Evolutionary conservation across 306 rosid species (phyloP), one percentile per base, ranked within the genome.

Genomic region (Rosa chinensis): DNA sequence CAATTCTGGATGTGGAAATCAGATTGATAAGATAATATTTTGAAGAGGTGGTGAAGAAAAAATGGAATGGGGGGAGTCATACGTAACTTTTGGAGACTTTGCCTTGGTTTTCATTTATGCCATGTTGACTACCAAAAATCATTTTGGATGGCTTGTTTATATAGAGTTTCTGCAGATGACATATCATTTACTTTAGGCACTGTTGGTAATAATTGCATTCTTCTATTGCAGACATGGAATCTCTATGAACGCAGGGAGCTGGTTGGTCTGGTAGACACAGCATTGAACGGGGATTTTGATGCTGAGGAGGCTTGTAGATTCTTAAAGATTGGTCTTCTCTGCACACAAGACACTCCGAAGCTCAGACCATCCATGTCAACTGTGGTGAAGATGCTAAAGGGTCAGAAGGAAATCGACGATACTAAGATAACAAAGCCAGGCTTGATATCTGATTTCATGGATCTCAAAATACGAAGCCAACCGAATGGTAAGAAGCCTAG

Each of bases 341-440:
- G 99, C 87, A 93, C 99, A 6, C 99, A 96, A 77, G 97, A 93
- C 81, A 66, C 89, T 59, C 97, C 93, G 1, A 91, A 88, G 82
- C 88, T 80, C 64, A 89, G 99, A 74, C 99, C 99, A 10, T 84
- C 99, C 14, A 96, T 96, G 98, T 87, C 99, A 61, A 78, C 92
- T 0, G 99, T 93, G 80, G 93, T 96, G 28, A 90, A 90, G 92
- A 91, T 96, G 97, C 91, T 96, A 43, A 91, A 84, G 0, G 91
- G 97, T 45, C 70, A 90, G 84, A 87, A 77, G 53, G 66, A 77
- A 23, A 80, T 91, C 0, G 69, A 88, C 56, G 84, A 90, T 49
- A 44, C 32, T 10, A 73, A 73, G 83, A 90, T 93, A 83, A 82
- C 94, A 72, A 90, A 91, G 85, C 98, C 99, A 6, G 98, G 96